Evolutionary conservation across 805 yeast species (phyloP), one percentile per base, ranked within the genome.

Genomic region (Alloascoidea africana): DNA sequence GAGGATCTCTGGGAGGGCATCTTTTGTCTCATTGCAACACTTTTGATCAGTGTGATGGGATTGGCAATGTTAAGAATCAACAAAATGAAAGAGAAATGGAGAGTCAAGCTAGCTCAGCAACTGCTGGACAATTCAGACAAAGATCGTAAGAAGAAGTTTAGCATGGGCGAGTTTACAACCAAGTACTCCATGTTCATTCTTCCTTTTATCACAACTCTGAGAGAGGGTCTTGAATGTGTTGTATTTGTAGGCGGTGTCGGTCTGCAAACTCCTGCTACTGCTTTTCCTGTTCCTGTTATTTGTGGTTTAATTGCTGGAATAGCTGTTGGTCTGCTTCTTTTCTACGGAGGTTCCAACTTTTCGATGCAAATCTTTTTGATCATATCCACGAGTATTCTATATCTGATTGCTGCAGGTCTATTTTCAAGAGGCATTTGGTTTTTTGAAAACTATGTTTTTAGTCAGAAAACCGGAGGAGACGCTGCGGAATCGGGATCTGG

Each of bases 1-100:
- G 93, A 81, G 57, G 91, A 81, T 56, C 51, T 81, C 41, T 81
- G 91, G 91, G 93, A 81, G 68, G 93, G 89, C 64, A 62, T 77
- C 39, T 81, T 81, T 54, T 79, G 84, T 66, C 62, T 80, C 49
- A 70, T 81, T 56, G 93, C 91, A 2, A 70, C 87, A 0, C 62
- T 76, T 18, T 66, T 81, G 66, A 81, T 81, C 50, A 67, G 86
- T 14, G 47, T 76, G 48, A 80, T 81, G 89, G 89, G 93, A 58
- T 66, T 81, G 56, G 84, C 89, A 41, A 76, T 81, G 86, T 64
- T 81, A 54, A 70, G 93, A 64, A 66, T 81, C 55, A 80, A 80
- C 61, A 81, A 80, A 62, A 77, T 81, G 86, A 81, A 79, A 57
- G 80, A 72, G 46, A 81, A 81, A 60, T 81, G 93, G 93, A 76